Base-by-base conservation (phyloP, 1,284 basidiomycete species). In the Sparassis latifolia region DNA sequence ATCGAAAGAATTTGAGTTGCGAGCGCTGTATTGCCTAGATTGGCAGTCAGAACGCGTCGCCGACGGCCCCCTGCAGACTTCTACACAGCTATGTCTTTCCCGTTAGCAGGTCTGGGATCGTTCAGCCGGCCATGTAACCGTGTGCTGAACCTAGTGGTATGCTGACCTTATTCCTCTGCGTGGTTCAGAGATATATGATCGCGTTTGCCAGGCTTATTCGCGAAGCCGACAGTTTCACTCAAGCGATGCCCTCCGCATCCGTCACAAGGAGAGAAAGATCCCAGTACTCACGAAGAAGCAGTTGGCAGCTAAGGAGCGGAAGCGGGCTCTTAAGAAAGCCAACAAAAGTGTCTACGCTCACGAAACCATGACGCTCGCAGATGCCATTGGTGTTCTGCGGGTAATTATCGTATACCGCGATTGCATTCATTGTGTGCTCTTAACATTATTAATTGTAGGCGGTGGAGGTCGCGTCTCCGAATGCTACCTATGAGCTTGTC, bases 401-500 rank as follows among this genome's bases (percentile, higher is more conserved):
- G 86, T 87, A 62, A 52, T 84, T 73, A 27, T 35, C 27, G 10
- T 20, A 20, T 20, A 20, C 20, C 20, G 20, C 20, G 20, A 20
- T 20, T 20, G 20, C 20, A 7, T 47, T 41, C 30, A 27, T 12
- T 33, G 6, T 20, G 6, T 7, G 10, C 31, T 50, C 28, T 38
- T 20, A 20, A 20, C 20, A 20, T 20, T 20, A 20, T 20, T 20
- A 20, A 28, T 35, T 48, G 10, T 55, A 93, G 89, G 80, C 91
- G 27, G 80, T 91, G 10, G 89, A 93, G 68, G 86, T 92, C 49
- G 77, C 83, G 29, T 78, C 77, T 50, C 86, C 90, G 4, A 75
- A 77, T 51, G 76, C 89, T 3, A 85, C 86, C 1, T 92, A 87
- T 63, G 89, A 92, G 56, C 71, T 97, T 31, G 83, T 82, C 47